Base-by-base conservation (phyloP, 225 moss, liverwort and hornwort genomes). In the Rhytidiadelphus loreus region DNA sequence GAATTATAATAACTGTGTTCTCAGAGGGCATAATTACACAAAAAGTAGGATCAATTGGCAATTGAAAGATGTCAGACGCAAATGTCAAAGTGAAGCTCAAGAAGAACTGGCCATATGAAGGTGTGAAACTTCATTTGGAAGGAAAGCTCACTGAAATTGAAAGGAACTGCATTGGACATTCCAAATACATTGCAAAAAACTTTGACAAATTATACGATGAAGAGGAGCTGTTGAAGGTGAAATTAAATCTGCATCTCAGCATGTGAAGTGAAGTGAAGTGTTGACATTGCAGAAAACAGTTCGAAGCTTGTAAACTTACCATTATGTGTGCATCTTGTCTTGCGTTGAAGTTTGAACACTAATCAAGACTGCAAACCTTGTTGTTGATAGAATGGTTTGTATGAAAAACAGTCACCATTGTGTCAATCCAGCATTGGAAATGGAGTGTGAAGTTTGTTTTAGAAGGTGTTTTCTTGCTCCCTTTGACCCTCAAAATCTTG, bases 111-210 rank as follows among this genome's bases (percentile, higher is more conserved):
- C 89, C 89, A 41, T 77, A 92, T 29, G 89, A 85, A 23, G 72
- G 63, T 64, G 83, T 92, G 35, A 88, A 77, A n/a, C 82, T 92
- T 57, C 30, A 37, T 14, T 50, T 92, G 43, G 57, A 88, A 88
- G 89, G 87, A 66, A 92, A 85, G 87, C 82, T 92, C 78, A 91
- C 88, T 7, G 89, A 91, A 53, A 81, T 88, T 55, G 92, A 93
- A 84, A 72, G 37, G 65, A 87, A 89, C 9, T 86, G 91, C 85
- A 86, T 90, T 25, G 84, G 86, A 35, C 86, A 88, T 4, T 85
- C 91, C 4, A 91, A 86, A 78, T 92, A 33, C 78, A 81, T 93
- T 35, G 90, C 92, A 12, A 82, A 89, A 62, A 88, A 89, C 84
- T 92, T 93, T 13, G 89, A 93, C 81, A 78, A 78, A 37, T 33